Conservation (phyloP, 1,139 yeast species). For the Kurtzmaniella quercitrusa region DNA sequence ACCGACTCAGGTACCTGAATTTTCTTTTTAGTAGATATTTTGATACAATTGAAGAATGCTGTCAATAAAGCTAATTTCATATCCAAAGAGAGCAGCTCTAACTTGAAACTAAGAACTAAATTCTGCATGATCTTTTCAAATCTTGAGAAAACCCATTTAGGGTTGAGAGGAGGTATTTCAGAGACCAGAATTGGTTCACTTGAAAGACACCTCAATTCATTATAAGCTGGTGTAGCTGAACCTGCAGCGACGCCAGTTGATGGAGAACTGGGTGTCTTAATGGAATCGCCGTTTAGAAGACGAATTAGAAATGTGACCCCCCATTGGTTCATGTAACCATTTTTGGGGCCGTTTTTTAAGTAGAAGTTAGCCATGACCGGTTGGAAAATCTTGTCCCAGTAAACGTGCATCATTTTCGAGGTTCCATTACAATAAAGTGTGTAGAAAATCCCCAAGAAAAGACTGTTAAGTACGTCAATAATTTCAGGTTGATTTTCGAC, state of each 20-base stretch:
- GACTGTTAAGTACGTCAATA: conserved; percentile 25
- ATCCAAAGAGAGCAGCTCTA: conserved; percentile 19
- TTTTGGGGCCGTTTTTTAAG: conserved; percentile 24
- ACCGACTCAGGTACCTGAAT: conserved; percentile 24
- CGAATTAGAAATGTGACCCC: conserved; percentile 22
- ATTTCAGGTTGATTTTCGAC: conserved; percentile 21
- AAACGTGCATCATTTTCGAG: conserved; percentile 24
- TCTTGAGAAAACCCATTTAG: conserved; percentile 31
- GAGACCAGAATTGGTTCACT: conserved; percentile 24
- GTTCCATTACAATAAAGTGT: conserved; percentile 22
- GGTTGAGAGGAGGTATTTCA: conserved; percentile 29
- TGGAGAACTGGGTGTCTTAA: conserved; percentile 8
- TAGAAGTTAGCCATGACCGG: conserved; percentile 30
- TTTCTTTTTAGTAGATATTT: conserved; percentile 26
- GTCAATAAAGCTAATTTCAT: conserved; percentile 24
- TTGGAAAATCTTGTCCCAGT: conserved; percentile 38
- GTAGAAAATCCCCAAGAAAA: conserved; percentile 31
- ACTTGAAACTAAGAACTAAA: conserved; percentile 20
- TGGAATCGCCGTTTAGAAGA: conserved; percentile 17
- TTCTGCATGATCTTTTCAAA: conserved; percentile 29
- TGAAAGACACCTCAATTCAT: conserved; percentile 29
- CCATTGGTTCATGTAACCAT: conserved; percentile 20
- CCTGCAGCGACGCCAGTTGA: neutral
- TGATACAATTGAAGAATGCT: conserved; percentile 23
- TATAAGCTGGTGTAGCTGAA: conserved; percentile 18